Base-by-base conservation (phyloP, 768 basidiomycete species). In the Lanmaoa rubissima region DNA sequence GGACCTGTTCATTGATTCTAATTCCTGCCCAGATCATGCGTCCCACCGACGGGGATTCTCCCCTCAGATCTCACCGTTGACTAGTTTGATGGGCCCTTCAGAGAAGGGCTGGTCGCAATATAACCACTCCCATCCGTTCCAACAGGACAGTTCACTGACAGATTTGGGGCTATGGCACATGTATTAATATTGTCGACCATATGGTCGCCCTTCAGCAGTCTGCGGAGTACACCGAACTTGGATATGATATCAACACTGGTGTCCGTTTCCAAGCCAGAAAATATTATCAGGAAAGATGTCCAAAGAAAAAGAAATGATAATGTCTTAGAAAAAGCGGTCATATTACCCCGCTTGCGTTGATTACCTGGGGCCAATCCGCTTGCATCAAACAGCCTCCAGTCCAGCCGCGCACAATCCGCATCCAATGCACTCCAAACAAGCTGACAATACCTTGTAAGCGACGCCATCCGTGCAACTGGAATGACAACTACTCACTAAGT, bases 381-480 rank as follows among this genome's bases (percentile, higher is more conserved):
- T 7, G 32, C 19, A 54, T 61, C 38, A 64, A 31, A 45, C 58
- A 46, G 52, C 62, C 16, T 67, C 67, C 48, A 58, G 50, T 14
- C 79, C 84, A 55, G 82, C 84, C 4, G 80, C 83, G 63, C 86
- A 87, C 31, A 87, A 68, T 4, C 86, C 85, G 57, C 86, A 88
- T n/a, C 81, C 81, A 49, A 88, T 79, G 62, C 86, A 88, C 60
- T 88, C 85, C 55, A 88, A 68, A 56, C 86, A 88, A 9, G 80
- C 86, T 86, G 48, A 49, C 8, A 51, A 49, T 6, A 34, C n/a
- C 14, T 3, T 17, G 32, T 61, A n/a, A 68, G 51, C 14, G 24
- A 45, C 19, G 21, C 10, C 50, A 41, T 40, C 36, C 39, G 9
- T 28, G 36, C 46, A n/a, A 17, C 26, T n/a, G 21, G 21, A 52